Base-by-base conservation (phyloP, 495 filamentous ascomycete species). In the Penicilliopsis zonata region DNA sequence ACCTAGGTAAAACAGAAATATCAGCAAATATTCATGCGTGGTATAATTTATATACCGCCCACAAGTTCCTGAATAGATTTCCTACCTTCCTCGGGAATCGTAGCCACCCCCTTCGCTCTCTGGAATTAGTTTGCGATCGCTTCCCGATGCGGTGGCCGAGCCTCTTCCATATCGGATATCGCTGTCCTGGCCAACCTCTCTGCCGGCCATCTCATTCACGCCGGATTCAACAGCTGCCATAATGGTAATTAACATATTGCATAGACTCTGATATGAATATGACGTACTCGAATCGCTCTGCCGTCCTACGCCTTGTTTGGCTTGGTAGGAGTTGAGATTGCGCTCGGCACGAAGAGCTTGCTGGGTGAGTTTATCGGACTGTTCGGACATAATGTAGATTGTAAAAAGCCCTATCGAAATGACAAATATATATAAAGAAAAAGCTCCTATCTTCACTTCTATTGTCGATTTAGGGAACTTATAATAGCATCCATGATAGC, bases 301-400 rank as follows among this genome's bases (percentile, higher is more conserved):
- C 21, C 46, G 42, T 16, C 53, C 46, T 34, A 49, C 28, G 8
- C 67, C 67, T 22, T 55, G 54, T 49, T 72, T 72, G 23, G 64
- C 62, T 32, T 62, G 52, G 44, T 66, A 46, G 30, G 61, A 59
- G 52, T 74, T 72, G 21, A 76, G 59, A 45, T 73, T 63, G 10
- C 52, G 53, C 55, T 74, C 66, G 17, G 69, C 61, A 31, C 65
- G 47, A 43, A 59, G 43, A 12, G 67, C 55, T 14, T 52, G 27
- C 22, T 31, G 13, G 13, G 5, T 30, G 16, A 15, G 13, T 24
- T 24, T 6, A 6, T n/a, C 7, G 6, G n/a, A 24, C n/a, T 24
- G n/a, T 22, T 42, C 35, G 12, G 49, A 50, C 49, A 55, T 55
- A n/a, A n/a, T n/a, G n/a, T n/a, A n/a, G n/a, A n/a, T n/a, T n/a